Evolutionary conservation across 2,329 filamentous ascomycete species (phyloP), one percentile per base, ranked within the genome.

Genomic region (Pseudofabraea citricarpa): DNA sequence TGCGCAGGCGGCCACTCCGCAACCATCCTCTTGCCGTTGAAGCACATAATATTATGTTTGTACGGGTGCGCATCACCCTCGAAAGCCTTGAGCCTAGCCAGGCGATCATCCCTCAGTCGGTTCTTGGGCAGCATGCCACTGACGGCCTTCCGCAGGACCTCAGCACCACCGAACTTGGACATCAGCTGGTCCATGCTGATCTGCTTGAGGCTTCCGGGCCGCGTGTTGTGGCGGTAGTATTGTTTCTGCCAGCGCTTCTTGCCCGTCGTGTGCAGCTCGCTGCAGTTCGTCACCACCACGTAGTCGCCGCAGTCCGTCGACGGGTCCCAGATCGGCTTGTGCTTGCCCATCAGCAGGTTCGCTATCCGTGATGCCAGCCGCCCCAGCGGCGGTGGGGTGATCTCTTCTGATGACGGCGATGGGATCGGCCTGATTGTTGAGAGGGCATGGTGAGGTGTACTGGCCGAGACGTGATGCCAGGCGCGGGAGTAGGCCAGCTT

Each of bases 231-330:
- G 42, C 87, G 81, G 74, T 96, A 95, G 76, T 98, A 98, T 54
- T 82, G 83, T 75, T 98, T 98, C 72, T 95, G 88, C 69, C 80
- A 84, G 64, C 83, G 86, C 73, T 98, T 98, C 64, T 87, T 87
- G 54, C 93, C 93, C 6, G 93, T 97, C 1, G 83, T 85, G 70
- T 90, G 83, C 39, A 98, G 74, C 37, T 91, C 83, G 31, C 85
- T 79, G 73, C 93, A 97, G 65, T 90, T 84, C 27, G 88, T 88
- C 40, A 93, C 90, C 1, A 98, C 91, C 10, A 98, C 90, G 67
- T 98, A 98, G 79, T 98, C 93, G 56, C 93, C 93, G 75, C 93
- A 97, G 75, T 98, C 93, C 49, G 90, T 96, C 18, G 90, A 95
- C 2, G 93, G 93, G 69, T 97, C 88, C 72, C 83, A 98, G 66